Percentiles rank a stretch among this genome's conserved stretches.
These are phyloP conservation scores for Dissophora ornata DNA, from an alignment of 192 early-diverging fungal genomes.

Conservation along the genomic window DNA sequence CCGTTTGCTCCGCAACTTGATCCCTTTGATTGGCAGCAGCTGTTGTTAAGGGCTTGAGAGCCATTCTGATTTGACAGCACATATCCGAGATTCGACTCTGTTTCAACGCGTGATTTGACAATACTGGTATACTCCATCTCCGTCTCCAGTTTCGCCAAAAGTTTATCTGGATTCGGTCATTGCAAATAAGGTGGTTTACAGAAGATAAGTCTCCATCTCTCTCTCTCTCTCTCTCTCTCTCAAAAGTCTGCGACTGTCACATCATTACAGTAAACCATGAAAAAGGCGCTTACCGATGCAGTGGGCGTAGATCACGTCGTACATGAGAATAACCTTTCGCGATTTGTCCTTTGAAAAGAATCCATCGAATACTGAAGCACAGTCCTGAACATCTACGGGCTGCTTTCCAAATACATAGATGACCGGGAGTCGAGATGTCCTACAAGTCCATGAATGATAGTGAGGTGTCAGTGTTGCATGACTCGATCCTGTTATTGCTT, in stretches of 20 bases:
- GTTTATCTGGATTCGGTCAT: slow-evolving; percentile 34
- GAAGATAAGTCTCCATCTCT: too few relatives aligned
- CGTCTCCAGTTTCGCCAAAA: slow-evolving; percentile 10
- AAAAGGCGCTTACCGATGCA: slow-evolving; percentile 54
- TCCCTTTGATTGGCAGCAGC: slow-evolving; percentile 17
- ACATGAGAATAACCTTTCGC: slow-evolving; percentile 72
- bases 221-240: too few relatives aligned
- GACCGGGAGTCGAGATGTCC: slow-evolving; percentile 83
- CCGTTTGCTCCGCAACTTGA: background rate
- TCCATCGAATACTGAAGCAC: slow-evolving; percentile 58
- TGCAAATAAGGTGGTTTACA: too few relatives aligned
- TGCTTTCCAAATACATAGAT: slow-evolving; percentile 88
- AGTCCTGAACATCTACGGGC: slow-evolving; percentile 72
- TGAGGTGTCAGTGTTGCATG: too few relatives aligned
- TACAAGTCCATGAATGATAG: slow-evolving; percentile 21
- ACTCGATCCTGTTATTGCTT: background rate
- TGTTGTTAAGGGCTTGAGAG: background rate
- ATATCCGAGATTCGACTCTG: slow-evolving; percentile 53
- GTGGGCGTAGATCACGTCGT: slow-evolving; percentile 81
- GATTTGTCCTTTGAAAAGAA: slow-evolving; percentile 54
- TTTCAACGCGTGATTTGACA: slow-evolving; percentile 59
- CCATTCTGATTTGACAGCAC: slow-evolving; percentile 16
- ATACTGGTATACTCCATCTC: slow-evolving; percentile 45
- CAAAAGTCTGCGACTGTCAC: too few relatives aligned
- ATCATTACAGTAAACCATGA: too few relatives aligned